Evolutionary conservation across 495 filamentous ascomycete species (phyloP).

Genomic region (Penicillium silybi): DNA sequence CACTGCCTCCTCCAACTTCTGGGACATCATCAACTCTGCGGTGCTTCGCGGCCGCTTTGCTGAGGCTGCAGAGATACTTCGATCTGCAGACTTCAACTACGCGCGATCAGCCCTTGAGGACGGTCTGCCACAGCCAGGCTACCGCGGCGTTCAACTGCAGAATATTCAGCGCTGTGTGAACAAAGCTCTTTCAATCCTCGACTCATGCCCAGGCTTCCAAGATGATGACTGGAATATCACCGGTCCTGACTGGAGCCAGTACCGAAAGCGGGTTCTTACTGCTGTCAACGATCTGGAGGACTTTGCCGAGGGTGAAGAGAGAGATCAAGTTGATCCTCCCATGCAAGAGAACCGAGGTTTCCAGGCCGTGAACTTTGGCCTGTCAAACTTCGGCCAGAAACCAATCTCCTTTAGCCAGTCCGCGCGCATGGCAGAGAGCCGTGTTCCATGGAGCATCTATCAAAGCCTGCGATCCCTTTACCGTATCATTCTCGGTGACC

Average conservation of each 20-base stretch:
- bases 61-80: slow-evolving; percentile 59
- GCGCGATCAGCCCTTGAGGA: slow-evolving; percentile 58
- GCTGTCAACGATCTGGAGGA: slow-evolving; percentile 62
- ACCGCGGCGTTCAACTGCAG: slow-evolving; percentile 63
- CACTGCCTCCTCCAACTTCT: slow-evolving; percentile 68
- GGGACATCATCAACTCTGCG: slow-evolving; percentile 67
- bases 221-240: slow-evolving; percentile 70
- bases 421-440: slow-evolving; percentile 71
- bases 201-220: slow-evolving; percentile 63
- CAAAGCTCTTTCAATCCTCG: slow-evolving; percentile 59
- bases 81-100: slow-evolving; percentile 68
- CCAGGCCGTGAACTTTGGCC: slow-evolving; percentile 53
- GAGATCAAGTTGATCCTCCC: slow-evolving; percentile 24
- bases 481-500: slow-evolving; percentile 66
- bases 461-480: slow-evolving; percentile 73
- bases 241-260: slow-evolving; percentile 71
- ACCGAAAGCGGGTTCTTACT: slow-evolving; percentile 63
- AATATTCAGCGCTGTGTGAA: slow-evolving; percentile 68
- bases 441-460: slow-evolving; percentile 82
- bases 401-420: slow-evolving; percentile 51
- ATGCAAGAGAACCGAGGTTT: slow-evolving; percentile 33
- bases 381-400: slow-evolving; percentile 33
- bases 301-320: slow-evolving; percentile 70
- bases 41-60: slow-evolving; percentile 67
- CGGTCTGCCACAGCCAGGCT: slow-evolving; percentile 56